Conservation (phyloP, 2,329 filamentous ascomycete species). For the Cryphonectria parasitica region DNA sequence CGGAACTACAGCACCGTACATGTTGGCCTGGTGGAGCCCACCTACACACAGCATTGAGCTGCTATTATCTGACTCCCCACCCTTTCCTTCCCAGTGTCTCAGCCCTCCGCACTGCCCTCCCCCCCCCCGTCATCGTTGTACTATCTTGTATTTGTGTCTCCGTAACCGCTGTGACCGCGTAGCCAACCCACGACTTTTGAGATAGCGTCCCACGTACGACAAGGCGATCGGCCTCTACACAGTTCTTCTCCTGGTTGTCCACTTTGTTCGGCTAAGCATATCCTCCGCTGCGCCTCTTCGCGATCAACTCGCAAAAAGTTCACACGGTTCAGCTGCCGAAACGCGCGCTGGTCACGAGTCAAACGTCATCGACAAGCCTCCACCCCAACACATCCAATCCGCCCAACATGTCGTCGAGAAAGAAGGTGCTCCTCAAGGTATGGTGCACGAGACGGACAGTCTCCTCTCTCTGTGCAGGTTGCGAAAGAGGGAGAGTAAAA, state of each 20-base stretch:
- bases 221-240: not conserved
- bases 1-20: not conserved
- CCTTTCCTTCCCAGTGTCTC: conserved; percentile 9
- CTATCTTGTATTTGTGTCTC: conserved; percentile 9
- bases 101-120: not conserved
- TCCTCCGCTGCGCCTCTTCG: conserved; percentile 6
- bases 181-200: conserved; percentile 5
- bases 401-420: conserved; percentile 72
- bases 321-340: conserved; percentile 14
- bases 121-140: conserved; percentile 1
- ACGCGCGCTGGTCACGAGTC: conserved; percentile 6
- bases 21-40: not conserved
- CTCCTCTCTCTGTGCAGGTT: no score
- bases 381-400: conserved; percentile 12
- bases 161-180: conserved; percentile 6
- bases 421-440: conserved; percentile 93
- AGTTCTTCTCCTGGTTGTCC: not conserved
- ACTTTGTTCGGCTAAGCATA: not conserved
- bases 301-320: conserved; percentile 12
- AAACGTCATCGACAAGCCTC: conserved; percentile 17
- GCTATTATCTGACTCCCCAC: conserved; percentile 4
- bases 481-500: not conserved
- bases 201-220: not conserved
- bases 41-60: not conserved
- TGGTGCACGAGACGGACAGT: conserved; percentile 30